Evolutionary conservation across 1,139 yeast genomes (phyloP), one percentile per base, ranked within the genome.

Genomic region (Debaryomycetaceae sp.): DNA sequence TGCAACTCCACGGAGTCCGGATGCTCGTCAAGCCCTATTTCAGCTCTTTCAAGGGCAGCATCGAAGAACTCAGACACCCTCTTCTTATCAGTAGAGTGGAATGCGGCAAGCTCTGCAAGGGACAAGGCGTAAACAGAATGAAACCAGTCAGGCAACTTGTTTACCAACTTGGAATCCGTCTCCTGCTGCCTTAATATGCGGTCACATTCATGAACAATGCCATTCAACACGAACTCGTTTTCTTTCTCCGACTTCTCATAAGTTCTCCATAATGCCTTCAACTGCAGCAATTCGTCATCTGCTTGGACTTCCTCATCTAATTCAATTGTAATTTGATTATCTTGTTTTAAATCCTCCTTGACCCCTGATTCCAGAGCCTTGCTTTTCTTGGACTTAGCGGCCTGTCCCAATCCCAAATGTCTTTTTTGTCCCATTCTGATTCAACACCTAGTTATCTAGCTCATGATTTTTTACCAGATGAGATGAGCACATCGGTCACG

Each of bases 181-280:
- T 49, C 47, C 45, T 67, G 59, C 55, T 75, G 72, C 55, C 96
- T 75, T 53, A 89, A 71, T 37, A 89, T 62, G 40, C 96, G 69
- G 58, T 91, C 97, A 65, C 97, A 87, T 62, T 93, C 98, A 57
- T 93, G 97, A 20, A 93, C 80, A 5, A 93, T 77, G 27, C 97
- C 98, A 56, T 90, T 87, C 43, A 90, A 68, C 36, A 89, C 78
- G 50, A 76, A 68, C 60, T 78, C 89, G 51, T 77, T 79, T 42
- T 80, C 83, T 52, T 78, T 77, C 14, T 78, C 81, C 3, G 85
- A 74, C 39, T 71, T 57, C 40, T 61, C 56, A 61, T 78, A 85
- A 2, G 86, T 80, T 30, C 66, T 66, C 86, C 88, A 90, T 39
- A 89, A 70, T 5, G 87, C 95, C 50, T 66, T 67, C 45, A 90